Base-by-base conservation (phyloP, 2,329 filamentous ascomycete species). In the Monosporascus sp. region DNA sequence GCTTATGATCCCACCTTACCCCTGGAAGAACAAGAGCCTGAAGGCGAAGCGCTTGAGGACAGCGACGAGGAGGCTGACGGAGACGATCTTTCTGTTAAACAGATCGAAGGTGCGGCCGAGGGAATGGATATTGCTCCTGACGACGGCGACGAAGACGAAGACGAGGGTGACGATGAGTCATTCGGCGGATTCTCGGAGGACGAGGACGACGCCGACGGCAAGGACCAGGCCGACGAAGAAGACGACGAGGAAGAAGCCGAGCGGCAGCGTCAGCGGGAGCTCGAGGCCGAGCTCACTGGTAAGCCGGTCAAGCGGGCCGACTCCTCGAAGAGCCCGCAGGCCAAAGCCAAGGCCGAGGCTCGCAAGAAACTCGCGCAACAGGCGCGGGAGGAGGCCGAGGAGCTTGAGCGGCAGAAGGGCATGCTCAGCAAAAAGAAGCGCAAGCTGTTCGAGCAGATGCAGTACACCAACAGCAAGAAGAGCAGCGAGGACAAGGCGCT, bases 391-490 rank as follows among this genome's bases (percentile, higher is more conserved):
- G 89, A 94, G 68, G 86, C 88, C 4, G 94, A 97, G 72, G 92
- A 97, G 65, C 73, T 95, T 54, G 91, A 96, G 72, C 82, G 93
- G 58, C 87, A 90, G 70, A 97, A 96, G 84, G 94, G 95, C 77
- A 99, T 99, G 94, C 86, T 97, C 78, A 89, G 88, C 72, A 89
- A 95, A 73, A 94, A 95, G 83, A 99, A 97, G 85, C 82, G 94
- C 66, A 97, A 97, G 85, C 77, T 97, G 66, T 88, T 93, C 62
- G 94, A 97, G 78, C 94, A 97, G 78, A 99, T 99, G 90, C 81
- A 91, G 68, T 95, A 96, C 74, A 91, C 86, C 58, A 96, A 97
- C 74, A 92, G 87, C 75, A 92, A 94, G 81, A 89, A 91, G 78
- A 93, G 93, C 62, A 88, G 85, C 26, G 91, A 96, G 76, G 89